Conservation (phyloP, 2,329 filamentous ascomycete genomes). For the Penicillium sp. region DNA sequence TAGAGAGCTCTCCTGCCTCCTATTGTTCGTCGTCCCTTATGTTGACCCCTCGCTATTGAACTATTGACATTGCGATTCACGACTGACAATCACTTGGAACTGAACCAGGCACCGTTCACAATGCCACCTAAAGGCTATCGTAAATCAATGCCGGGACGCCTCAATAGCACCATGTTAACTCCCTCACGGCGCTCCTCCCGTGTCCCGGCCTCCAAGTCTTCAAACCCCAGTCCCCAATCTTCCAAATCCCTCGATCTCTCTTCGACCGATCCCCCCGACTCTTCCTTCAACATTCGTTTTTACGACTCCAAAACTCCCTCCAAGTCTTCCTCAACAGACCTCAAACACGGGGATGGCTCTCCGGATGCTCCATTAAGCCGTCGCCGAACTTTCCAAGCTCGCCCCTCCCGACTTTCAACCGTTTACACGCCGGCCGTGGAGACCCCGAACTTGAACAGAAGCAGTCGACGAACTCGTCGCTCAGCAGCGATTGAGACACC, state of each 20-base stretch:
- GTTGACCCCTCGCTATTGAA: not conserved
- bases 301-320: constrained; percentile 12
- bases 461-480: constrained; percentile 17
- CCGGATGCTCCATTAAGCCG: constrained; percentile 14
- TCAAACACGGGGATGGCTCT: not conserved
- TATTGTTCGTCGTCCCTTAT: not conserved
- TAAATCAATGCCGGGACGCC: constrained; percentile 19
- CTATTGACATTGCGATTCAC: not conserved
- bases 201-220: constrained; percentile 8
- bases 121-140: constrained; percentile 23
- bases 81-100: constrained; percentile 6
- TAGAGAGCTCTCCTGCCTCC: not conserved
- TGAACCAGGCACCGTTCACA: constrained; percentile 7
- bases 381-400: constrained; percentile 19
- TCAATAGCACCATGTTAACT: constrained; percentile 11
- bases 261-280: constrained; percentile 9
- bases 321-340: constrained; percentile 4
- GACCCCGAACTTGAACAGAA: constrained; percentile 8
- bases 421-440: constrained; percentile 21
- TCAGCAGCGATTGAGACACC: constrained; percentile 13
- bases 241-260: constrained; percentile 9
- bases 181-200: constrained; percentile 22
- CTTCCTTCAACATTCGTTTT: constrained; percentile 14
- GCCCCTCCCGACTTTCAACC: constrained; percentile 22
- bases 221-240: constrained; percentile 5